Evolutionary conservation across 192 early-diverging fungal species (phyloP).

Genomic region (Dissophora ornata): DNA sequence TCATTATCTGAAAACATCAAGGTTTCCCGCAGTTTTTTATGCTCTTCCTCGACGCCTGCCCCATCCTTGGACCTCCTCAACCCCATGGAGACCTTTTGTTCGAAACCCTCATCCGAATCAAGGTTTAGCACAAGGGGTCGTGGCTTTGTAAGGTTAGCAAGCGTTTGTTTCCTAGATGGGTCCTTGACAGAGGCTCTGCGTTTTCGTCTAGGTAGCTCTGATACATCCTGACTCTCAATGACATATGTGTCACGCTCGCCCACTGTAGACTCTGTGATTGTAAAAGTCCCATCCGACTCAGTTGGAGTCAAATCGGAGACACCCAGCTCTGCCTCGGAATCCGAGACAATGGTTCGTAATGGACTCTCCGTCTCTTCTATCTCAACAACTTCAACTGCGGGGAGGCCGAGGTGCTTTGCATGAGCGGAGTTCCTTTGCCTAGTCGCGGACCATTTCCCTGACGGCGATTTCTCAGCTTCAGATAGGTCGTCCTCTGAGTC

Average conservation of each 20-base stretch:
- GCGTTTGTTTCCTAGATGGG: not conserved
- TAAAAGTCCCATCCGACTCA: not conserved
- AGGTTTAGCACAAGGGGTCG: slow-evolving; percentile 22
- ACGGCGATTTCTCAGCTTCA: slow-evolving; percentile 5
- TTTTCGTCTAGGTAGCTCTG: not conserved
- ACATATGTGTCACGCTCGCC: not conserved
- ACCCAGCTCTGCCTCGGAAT: slow-evolving; percentile 23
- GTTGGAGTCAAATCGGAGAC: not conserved
- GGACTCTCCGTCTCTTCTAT: not conserved
- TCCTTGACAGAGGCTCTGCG: not conserved
- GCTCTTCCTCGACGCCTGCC: slow-evolving; percentile 4
- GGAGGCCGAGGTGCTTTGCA: slow-evolving; percentile 23
- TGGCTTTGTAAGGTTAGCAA: slow-evolving; percentile 23
- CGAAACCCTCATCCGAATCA: slow-evolving; percentile 15
- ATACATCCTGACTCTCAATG: slow-evolving; percentile 9
- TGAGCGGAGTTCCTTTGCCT: not conserved
- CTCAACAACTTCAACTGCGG: slow-evolving; percentile 3
- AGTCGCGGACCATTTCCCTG: not conserved
- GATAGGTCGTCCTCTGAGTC: slow-evolving; percentile 43
- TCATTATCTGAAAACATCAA: slow-evolving; percentile 13
- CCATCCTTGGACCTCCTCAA: not conserved
- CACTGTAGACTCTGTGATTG: not conserved
- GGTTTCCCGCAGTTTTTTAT: slow-evolving; percentile 17
- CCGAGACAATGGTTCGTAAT: slow-evolving; percentile 13
- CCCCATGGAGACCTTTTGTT: not conserved